Evolutionary conservation across 2,329 filamentous ascomycete genomes (phyloP).

Genomic region (Biscogniauxia sp.): DNA sequence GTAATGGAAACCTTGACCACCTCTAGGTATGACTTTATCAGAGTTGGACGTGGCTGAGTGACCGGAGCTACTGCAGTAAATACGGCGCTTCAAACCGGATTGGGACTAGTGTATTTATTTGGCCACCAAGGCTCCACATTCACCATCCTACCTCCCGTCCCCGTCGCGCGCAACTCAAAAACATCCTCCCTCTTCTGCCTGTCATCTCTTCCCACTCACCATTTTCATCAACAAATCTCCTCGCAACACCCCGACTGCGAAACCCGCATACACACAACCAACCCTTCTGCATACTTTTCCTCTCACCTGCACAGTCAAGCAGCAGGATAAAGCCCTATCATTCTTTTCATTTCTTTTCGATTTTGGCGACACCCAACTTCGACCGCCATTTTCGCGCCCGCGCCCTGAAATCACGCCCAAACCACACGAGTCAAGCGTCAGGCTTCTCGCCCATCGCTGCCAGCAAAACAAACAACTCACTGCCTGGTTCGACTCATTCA

Average conservation of each 20-base stretch:
- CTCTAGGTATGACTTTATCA: not conserved
- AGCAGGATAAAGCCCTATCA: slow-evolving; percentile 14
- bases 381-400: slow-evolving; percentile 22
- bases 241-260: not conserved
- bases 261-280: slow-evolving; percentile 12
- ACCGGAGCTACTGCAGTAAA: too few relatives aligned
- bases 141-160: not conserved
- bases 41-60: not conserved
- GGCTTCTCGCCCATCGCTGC: not conserved
- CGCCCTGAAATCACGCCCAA: slow-evolving; percentile 6
- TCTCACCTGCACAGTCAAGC: slow-evolving; percentile 4
- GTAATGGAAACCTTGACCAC: not conserved
- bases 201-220: not conserved
- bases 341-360: slow-evolving; percentile 19
- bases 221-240: not conserved
- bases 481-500: slow-evolving; percentile 1
- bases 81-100: not conserved
- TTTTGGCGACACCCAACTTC: slow-evolving; percentile 35
- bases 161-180: slow-evolving; percentile 7
- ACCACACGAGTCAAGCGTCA: slow-evolving; percentile 7
- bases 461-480: not conserved
- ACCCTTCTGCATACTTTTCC: slow-evolving; percentile 4
- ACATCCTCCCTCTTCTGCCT: slow-evolving; percentile 2
- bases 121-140: not conserved
- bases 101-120: not conserved